Percentiles rank a stretch among this genome's conserved stretches.
Evolutionary conservation across 148 eudicot genomes (phyloP).

Genomic region (Pouteria glomerata): DNA sequence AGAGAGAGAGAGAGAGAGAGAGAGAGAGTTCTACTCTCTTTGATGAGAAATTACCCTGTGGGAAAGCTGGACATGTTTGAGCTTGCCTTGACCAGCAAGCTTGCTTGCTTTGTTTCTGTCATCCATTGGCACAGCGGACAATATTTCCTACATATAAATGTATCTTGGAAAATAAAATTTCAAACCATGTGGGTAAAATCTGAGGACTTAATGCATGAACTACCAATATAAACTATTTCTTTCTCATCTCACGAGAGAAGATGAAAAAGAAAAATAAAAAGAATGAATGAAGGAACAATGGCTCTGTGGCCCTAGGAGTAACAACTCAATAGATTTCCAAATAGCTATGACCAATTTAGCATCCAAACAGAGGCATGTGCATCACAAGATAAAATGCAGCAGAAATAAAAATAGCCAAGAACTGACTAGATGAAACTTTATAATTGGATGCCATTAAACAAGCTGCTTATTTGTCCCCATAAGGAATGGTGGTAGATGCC

Average conservation of each 20-base stretch:
- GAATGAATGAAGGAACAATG: not conserved
- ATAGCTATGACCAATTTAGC: not conserved
- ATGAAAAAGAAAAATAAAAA: not conserved
- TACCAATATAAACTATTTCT: not conserved
- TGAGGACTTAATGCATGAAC: not conserved
- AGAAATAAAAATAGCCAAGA: not conserved
- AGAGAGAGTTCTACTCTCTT: not conserved
- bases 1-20: not conserved
- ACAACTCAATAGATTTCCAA: not conserved
- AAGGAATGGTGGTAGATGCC: not conserved
- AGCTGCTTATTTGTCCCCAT: not conserved
- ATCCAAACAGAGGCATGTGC: not conserved
- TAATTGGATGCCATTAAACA: not conserved
- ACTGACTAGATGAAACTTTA: not conserved
- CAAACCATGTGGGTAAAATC: not conserved
- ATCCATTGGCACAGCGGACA: slow-evolving; percentile 74
- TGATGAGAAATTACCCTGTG: slow-evolving; percentile 52
- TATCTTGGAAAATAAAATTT: not conserved
- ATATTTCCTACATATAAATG: slow-evolving; percentile 52
- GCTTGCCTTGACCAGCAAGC: slow-evolving; percentile 45
- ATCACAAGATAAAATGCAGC: not conserved
- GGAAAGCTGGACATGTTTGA: slow-evolving; percentile 58
- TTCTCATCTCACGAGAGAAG: not conserved
- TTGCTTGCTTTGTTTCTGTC: slow-evolving; percentile 45
- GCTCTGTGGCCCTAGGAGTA: not conserved